Evolutionary conservation across 768 basidiomycete species (phyloP).

Genomic region (Hygrophorus russula): DNA sequence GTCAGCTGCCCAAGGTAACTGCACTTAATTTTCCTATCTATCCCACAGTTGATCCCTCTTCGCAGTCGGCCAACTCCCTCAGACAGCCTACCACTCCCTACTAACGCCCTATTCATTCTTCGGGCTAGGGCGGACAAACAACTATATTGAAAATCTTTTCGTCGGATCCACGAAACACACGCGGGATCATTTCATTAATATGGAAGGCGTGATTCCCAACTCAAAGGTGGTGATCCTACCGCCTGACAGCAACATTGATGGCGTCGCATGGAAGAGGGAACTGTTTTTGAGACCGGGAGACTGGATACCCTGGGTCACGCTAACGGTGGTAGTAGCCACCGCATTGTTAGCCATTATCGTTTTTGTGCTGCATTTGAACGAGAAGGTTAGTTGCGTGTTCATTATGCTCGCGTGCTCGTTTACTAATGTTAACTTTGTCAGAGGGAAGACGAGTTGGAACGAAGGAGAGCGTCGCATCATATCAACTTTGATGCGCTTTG

Average conservation of each 20-base stretch:
- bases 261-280: constrained; percentile 70
- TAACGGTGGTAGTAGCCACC: constrained; percentile 70
- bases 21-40: not conserved
- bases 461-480: constrained; percentile 80
- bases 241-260: constrained; percentile 27
- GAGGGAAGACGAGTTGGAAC: constrained; percentile 91
- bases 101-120: constrained; percentile 92
- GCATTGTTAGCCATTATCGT: constrained; percentile 71
- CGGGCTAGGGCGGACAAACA: constrained; percentile 94
- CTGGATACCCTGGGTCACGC: constrained; percentile 97
- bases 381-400: constrained; percentile 54
- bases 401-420: not conserved
- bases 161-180: constrained; percentile 81
- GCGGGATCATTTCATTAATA: constrained; percentile 68
- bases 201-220: constrained; percentile 97
- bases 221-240: constrained; percentile 95
- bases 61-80: constrained; percentile 83
- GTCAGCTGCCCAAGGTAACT: constrained; percentile 78
- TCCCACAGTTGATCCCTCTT: constrained; percentile 4
- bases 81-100: constrained; percentile 85
- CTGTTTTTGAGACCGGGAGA: constrained; percentile 88
- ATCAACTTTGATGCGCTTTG: constrained; percentile 95
- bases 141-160: constrained; percentile 98
- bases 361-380: constrained; percentile 78
- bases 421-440: constrained; percentile 19